Evolutionary conservation across 768 basidiomycete genomes (phyloP), one percentile per base, ranked within the genome.

Genomic region (Mycena vulgaris): DNA sequence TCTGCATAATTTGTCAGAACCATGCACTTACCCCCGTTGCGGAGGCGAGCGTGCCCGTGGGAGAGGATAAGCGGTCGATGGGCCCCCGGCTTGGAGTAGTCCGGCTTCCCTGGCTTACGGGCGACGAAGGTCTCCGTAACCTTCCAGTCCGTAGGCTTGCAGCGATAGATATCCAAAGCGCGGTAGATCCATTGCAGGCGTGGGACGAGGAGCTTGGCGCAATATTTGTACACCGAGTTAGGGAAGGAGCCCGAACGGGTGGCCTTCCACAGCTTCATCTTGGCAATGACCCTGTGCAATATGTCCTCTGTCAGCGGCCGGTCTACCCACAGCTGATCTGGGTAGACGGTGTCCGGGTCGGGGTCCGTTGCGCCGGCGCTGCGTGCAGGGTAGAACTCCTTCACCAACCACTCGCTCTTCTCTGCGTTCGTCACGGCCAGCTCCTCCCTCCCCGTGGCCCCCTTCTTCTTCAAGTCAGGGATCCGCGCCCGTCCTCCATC

Each of bases 71-170:
- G 47, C 10, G 80, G 84, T 2, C 81, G 69, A 68, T 78, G 82
- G 0, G 81, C 78, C 14, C 79, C 79, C 1, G 81, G 75, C 0
- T 70, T 61, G 75, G 51, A 48, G 73, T 84, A 85, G 64, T 78
- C 77, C 0, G 74, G 61, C 65, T 80, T 79, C 5, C 82, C 81
- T 2, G 84, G 83, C 64, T 85, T 85, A 3, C 75, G 61, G 0
- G 83, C 70, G 0, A 83, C 80, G 0, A 82, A 62, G 0, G 83
- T 82, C 2, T 45, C 72, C 0, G 75, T 80, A 0, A 30, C 14
- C 42, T 73, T 75, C 80, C 81, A 84, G 16, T 51, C 33, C 0
- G 73, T 55, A 0, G 80, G 82, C 63, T 81, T 79, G 55, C 69
- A 45, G 3, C 69, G 37, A 0, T 82, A 77, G 5, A 66, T 40